These are phyloP conservation scores for Candida golubevii DNA, from an alignment of 805 yeast genomes.

Conservation along the genomic window DNA sequence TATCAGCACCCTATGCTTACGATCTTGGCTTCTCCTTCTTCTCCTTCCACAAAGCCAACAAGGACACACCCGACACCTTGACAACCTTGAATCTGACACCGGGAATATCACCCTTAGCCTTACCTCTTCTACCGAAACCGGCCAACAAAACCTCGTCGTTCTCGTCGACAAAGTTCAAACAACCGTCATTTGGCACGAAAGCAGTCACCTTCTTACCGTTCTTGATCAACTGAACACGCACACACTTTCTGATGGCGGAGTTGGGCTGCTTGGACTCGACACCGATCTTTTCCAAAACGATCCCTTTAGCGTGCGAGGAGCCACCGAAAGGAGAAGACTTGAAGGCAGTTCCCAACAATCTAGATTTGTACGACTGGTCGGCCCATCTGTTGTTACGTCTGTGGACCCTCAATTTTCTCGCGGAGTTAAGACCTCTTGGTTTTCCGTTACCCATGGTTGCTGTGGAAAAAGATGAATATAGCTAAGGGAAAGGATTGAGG, in stretches of 20 bases:
- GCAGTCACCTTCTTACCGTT: constrained; percentile 99
- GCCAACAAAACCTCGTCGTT: constrained; percentile 99
- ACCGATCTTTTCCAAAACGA: constrained; percentile 98
- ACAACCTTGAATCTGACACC: constrained; percentile 99
- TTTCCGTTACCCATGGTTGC: constrained; percentile 96
- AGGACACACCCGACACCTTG: constrained; percentile 99
- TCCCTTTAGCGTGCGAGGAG: constrained; percentile 99
- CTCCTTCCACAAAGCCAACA: constrained; percentile 99
- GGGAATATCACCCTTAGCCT: constrained; percentile 99
- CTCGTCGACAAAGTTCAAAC: constrained; percentile 99
- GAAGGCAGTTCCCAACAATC: constrained; percentile 99
- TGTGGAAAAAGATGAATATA: constrained; percentile 9
- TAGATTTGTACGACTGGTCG: constrained; percentile 94
- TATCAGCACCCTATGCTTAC: constrained; percentile 36
- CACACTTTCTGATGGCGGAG: constrained; percentile 99
- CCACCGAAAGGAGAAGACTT: constrained; percentile 99
- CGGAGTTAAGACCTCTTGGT: constrained; percentile 99
- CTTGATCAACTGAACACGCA: constrained; percentile 99
- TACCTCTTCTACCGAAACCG: constrained; percentile 99
- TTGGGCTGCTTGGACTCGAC: constrained; percentile 99
- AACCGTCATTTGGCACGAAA: constrained; percentile 99
- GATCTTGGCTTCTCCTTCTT: constrained; percentile 99
- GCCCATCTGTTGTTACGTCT: constrained; percentile 99
- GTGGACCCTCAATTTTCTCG: constrained; percentile 99
- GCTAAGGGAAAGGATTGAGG: constrained; percentile 3